These are phyloP conservation scores for Nosema muscidifuracis DNA, from an alignment of 371 early-diverging fungal genomes.

Conservation along the genomic window DNA sequence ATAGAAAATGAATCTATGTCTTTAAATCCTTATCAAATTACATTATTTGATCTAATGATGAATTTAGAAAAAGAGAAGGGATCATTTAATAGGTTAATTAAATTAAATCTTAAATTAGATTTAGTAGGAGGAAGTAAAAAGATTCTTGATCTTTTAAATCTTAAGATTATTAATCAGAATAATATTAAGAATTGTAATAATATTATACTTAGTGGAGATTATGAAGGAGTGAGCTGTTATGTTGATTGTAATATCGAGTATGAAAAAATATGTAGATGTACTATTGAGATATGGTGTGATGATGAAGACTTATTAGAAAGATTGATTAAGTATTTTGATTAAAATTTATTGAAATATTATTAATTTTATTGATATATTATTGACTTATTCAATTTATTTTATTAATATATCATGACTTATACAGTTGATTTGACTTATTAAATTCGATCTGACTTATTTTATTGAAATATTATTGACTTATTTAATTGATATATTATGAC, in stretches of 20 bases:
- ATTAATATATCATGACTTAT: too few species aligned
- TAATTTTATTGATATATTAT: too few species aligned
- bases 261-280: conserved; percentile 1
- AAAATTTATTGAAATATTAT: too few species aligned
- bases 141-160: conserved; percentile 33
- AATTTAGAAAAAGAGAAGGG: conserved; percentile 8
- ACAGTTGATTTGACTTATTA: too few species aligned
- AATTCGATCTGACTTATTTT: too few species aligned
- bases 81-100: neutral
- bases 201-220: conserved; percentile 16
- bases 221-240: conserved; percentile 7
- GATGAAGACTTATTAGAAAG: conserved; percentile 22
- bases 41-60: conserved; percentile 43
- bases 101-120: conserved; percentile 18
- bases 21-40: conserved; percentile 43
- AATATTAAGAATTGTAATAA: neutral
- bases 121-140: conserved; percentile 17
- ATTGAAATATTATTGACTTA: too few species aligned
- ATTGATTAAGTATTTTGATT: conserved; percentile 31
- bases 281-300: conserved; percentile 28
- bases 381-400: too few species aligned
- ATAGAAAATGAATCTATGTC: conserved; percentile 41
- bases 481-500: too few species aligned
- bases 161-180: conserved; percentile 29
- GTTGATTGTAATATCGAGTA: conserved; percentile 17